Conservation (phyloP, 2,329 filamentous ascomycete genomes). For the Diplodia seriata region DNA sequence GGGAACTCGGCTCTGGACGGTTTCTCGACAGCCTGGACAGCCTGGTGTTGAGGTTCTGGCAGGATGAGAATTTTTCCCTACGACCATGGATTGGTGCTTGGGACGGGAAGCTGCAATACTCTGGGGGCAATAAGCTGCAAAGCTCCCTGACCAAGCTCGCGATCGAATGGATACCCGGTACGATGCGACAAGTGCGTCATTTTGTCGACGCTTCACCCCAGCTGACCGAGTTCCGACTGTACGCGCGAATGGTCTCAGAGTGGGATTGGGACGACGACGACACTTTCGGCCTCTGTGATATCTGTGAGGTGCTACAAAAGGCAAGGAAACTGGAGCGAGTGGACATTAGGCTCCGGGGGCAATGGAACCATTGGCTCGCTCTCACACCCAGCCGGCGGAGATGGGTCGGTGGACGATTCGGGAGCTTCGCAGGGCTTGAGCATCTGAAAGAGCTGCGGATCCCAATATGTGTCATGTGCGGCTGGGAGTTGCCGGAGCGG, state of each 20-base stretch:
- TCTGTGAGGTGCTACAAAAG: not conserved
- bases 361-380: too few relatives aligned
- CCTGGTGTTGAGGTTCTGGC: not conserved
- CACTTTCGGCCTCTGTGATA: not conserved
- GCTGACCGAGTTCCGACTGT: not conserved
- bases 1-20: too few relatives aligned
- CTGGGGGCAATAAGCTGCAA: too few relatives aligned
- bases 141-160: not conserved
- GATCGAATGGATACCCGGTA: not conserved
- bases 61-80: too few relatives aligned
- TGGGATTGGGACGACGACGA: not conserved
- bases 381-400: too few relatives aligned
- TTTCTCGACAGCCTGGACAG: not conserved
- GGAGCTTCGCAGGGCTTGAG: not conserved
- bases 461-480: conserved; percentile 65
- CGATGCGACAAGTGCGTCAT: not conserved
- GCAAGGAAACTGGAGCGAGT: not conserved
- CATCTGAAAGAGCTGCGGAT: not conserved
- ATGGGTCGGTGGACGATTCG: not conserved
- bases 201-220: not conserved
- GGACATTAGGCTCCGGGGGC: not conserved
- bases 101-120: too few relatives aligned
- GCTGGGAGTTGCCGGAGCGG: conserved; percentile 68
- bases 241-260: not conserved
- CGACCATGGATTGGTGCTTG: too few relatives aligned